These are phyloP conservation scores for Urtica urens DNA, from an alignment of 306 rosid genomes.

Conservation along the genomic window DNA sequence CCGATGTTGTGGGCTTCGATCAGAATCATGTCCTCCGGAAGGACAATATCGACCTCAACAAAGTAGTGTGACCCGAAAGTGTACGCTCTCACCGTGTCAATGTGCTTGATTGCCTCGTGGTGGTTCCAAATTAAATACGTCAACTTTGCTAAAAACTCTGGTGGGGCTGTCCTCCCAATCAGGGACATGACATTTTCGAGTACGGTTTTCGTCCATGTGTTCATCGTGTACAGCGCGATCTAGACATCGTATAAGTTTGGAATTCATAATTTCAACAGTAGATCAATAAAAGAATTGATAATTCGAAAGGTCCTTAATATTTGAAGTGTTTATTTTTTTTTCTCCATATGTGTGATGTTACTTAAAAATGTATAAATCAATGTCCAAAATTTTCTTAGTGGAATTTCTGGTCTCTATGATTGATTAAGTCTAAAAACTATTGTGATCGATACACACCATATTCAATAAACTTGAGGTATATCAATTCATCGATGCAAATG, in stretches of 20 bases:
- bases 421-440: no score
- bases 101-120: constrained; percentile 56
- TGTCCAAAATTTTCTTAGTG: no score
- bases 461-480: no score
- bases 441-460: no score
- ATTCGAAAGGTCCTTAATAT: no score
- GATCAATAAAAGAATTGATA: not conserved
- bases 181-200: constrained; percentile 61
- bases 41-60: constrained; percentile 74
- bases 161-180: constrained; percentile 71
- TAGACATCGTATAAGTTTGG: no score
- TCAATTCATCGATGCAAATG: no score
- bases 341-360: no score
- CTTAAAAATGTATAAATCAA: no score
- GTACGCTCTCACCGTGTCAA: constrained; percentile 84
- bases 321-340: no score
- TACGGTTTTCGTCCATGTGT: constrained; percentile 66
- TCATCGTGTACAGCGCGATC: constrained; percentile 75
- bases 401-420: no score
- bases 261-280: constrained; percentile 11
- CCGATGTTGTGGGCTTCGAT: constrained; percentile 66
- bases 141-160: constrained; percentile 57
- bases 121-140: constrained; percentile 76
- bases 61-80: constrained; percentile 66
- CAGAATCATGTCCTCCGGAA: constrained; percentile 56